Evolutionary conservation across 164 flowering plant genomes (phyloP).

Genomic region (Echeveria elegans): DNA sequence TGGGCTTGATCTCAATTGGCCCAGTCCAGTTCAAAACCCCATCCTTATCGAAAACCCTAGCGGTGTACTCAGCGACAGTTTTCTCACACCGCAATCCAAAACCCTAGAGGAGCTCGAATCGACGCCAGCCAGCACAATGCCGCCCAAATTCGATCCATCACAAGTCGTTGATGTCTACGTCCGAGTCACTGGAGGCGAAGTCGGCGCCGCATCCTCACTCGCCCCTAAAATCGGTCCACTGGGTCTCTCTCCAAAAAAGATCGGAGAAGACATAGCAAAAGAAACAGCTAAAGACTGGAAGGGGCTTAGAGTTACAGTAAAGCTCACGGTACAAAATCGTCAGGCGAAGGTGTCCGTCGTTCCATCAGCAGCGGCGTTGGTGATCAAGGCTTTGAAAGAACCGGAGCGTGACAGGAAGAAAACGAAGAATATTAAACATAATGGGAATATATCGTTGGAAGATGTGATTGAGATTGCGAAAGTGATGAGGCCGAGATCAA

Average conservation of each 20-base stretch:
- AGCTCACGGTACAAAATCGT: too few relatives aligned
- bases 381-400: conserved; percentile 66
- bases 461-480: too few relatives aligned
- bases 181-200: conserved; percentile 75
- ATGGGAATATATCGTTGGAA: conserved; percentile 59
- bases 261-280: conserved; percentile 73
- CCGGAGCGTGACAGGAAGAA: conserved; percentile 75
- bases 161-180: conserved; percentile 72
- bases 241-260: conserved; percentile 70
- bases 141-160: conserved; percentile 63
- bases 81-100: not conserved
- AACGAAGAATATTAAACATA: conserved; percentile 63
- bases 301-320: conserved; percentile 68
- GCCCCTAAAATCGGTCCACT: conserved; percentile 80
- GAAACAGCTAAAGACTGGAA: conserved; percentile 82
- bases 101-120: conserved; percentile 1
- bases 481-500: too few relatives aligned
- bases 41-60: conserved; percentile 12
- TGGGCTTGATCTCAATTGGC: too few relatives aligned
- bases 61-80: not conserved
- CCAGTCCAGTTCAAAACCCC: not conserved
- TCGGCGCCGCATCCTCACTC: conserved; percentile 67
- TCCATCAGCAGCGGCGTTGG: conserved; percentile 68
- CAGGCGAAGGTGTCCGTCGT: too few relatives aligned
- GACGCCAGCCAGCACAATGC: conserved; percentile 32